These are phyloP conservation scores for Metschnikowia shivogae DNA, from an alignment of 805 yeast species.

Conservation along the genomic window DNA sequence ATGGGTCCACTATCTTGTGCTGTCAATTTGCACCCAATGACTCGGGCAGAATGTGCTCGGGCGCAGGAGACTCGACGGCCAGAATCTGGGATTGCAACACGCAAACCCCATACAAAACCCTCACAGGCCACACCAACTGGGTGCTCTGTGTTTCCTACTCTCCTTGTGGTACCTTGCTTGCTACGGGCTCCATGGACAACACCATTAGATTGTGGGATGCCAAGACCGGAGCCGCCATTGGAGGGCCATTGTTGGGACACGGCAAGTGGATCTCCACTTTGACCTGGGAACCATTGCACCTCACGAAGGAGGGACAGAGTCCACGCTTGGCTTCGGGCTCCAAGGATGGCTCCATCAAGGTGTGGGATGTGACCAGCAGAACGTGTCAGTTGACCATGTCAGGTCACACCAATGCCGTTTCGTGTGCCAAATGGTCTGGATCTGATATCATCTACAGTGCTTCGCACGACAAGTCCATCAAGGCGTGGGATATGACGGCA, in stretches of 20 bases:
- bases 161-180: slow-evolving; percentile 85
- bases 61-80: slow-evolving; percentile 95
- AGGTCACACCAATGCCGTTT: slow-evolving; percentile 85
- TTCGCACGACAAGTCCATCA: slow-evolving; percentile 91
- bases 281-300: slow-evolving; percentile 92
- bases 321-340: slow-evolving; percentile 83
- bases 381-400: slow-evolving; percentile 65
- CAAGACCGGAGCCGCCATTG: slow-evolving; percentile 65
- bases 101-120: slow-evolving; percentile 79
- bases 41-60: slow-evolving; percentile 82
- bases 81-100: slow-evolving; percentile 96
- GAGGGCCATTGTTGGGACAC: slow-evolving; percentile 76
- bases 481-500: slow-evolving; percentile 78
- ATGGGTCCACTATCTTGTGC: slow-evolving; percentile 88
- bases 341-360: slow-evolving; percentile 82
- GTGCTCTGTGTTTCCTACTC: slow-evolving; percentile 89
- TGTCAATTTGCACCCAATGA: slow-evolving; percentile 92
- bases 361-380: slow-evolving; percentile 83
- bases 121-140: slow-evolving; percentile 89
- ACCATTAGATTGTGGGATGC: slow-evolving; percentile 88
- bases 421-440: slow-evolving; percentile 98
- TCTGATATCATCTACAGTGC: slow-evolving; percentile 77
- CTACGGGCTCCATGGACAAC: slow-evolving; percentile 95
- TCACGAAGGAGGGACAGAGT: slow-evolving; percentile 57
- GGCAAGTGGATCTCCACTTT: slow-evolving; percentile 84